Conservation (phyloP, 805 yeast genomes). For the Candida insectorum region DNA sequence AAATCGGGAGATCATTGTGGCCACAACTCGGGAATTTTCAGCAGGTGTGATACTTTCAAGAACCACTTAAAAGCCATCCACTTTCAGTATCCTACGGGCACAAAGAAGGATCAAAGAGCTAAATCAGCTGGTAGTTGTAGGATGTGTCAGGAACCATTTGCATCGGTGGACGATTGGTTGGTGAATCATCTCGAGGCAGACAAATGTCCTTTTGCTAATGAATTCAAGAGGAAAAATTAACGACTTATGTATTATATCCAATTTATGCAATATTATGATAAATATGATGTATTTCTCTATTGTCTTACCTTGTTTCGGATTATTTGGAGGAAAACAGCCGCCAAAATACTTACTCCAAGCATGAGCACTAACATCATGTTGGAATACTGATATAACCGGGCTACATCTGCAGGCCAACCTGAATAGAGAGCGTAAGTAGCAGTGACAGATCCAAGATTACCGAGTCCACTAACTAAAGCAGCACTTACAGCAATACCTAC, state of each 20-base stretch:
- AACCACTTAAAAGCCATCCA: constrained; percentile 89
- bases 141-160: constrained; percentile 66
- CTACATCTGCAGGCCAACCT: constrained; percentile 82
- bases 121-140: constrained; percentile 72
- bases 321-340: constrained; percentile 30
- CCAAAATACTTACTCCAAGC: constrained; percentile 67
- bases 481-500: constrained; percentile 81
- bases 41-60: constrained; percentile 88
- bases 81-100: constrained; percentile 84
- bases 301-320: constrained; percentile 30
- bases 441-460: constrained; percentile 81
- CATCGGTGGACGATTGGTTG: constrained; percentile 78
- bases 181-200: constrained; percentile 61
- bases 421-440: constrained; percentile 82
- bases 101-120: constrained; percentile 70
- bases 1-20: constrained; percentile 43
- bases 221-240: constrained; percentile 8
- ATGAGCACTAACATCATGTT: constrained; percentile 83
- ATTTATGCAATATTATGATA: not conserved
- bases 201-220: constrained; percentile 27
- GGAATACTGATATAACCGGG: constrained; percentile 59
- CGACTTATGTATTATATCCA: not conserved
- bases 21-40: constrained; percentile 81
- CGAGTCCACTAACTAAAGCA: constrained; percentile 82
- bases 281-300: not conserved